These are phyloP conservation scores for Ashbya aceris DNA, from an alignment of 1,139 yeast species.

Conservation along the genomic window DNA sequence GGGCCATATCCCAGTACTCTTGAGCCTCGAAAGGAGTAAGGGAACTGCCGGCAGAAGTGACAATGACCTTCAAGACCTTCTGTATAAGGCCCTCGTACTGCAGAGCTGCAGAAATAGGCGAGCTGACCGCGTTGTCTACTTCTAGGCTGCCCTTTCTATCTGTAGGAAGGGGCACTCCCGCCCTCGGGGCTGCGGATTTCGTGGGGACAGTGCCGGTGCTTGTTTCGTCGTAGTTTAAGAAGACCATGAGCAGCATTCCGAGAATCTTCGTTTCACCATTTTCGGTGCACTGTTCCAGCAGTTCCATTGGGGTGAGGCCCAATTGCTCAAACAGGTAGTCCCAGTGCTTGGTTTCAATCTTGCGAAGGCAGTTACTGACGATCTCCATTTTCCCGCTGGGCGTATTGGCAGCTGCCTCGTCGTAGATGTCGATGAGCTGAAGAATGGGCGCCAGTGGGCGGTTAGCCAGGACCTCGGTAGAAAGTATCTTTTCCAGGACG, in stretches of 20 bases:
- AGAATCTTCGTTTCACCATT: conserved; percentile 36
- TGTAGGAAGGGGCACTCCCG: conserved; percentile 22
- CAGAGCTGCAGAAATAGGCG: conserved; percentile 14
- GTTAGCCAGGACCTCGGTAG: conserved; percentile 32
- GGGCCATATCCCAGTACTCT: conserved; percentile 41
- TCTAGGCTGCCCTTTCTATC: conserved; percentile 9
- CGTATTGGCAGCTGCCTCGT: conserved; percentile 6
- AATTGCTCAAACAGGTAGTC: conserved; percentile 38
- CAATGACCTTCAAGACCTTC: conserved; percentile 35
- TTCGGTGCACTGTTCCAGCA: conserved; percentile 32
- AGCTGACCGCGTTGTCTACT: conserved; percentile 6
- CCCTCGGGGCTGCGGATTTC: neutral
- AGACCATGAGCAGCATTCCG: conserved; percentile 39
- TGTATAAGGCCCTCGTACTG: conserved; percentile 34
- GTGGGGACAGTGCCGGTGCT: neutral
- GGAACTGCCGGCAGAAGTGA: conserved; percentile 26
- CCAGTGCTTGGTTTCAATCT: conserved; percentile 62
- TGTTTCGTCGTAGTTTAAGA: conserved; percentile 34
- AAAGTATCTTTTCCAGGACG: conserved; percentile 26
- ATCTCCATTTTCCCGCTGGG: conserved; percentile 33
- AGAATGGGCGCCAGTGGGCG: conserved; percentile 42
- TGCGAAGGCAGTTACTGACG: conserved; percentile 51
- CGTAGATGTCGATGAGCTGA: conserved; percentile 32
- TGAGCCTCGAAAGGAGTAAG: conserved; percentile 30
- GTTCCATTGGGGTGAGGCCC: conserved; percentile 33